These are phyloP conservation scores for Gracilaria caudata DNA, from an alignment of 23 red algal genomes.

Conservation along the genomic window DNA sequence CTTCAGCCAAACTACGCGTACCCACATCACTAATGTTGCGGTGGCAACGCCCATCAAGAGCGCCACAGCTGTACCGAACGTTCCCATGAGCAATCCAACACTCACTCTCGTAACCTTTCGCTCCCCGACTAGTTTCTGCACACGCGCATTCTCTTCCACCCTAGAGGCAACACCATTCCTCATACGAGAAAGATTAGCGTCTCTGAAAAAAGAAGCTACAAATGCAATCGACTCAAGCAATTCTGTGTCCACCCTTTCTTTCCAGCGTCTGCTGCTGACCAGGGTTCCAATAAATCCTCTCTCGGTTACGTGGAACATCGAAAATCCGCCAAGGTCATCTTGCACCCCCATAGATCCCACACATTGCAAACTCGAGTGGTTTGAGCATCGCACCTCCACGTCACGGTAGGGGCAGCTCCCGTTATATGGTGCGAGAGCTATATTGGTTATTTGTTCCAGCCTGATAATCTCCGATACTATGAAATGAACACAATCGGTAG, in stretches of 20 bases:
- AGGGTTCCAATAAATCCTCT: background rate
- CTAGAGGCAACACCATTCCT: background rate
- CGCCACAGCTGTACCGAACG: background rate
- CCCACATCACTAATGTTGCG: background rate
- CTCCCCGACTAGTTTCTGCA: background rate
- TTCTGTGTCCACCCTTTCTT: background rate
- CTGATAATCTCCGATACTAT: background rate
- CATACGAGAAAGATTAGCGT: background rate
- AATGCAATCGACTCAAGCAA: background rate
- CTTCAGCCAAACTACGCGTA: background rate
- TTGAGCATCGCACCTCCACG: background rate
- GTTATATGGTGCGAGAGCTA: background rate
- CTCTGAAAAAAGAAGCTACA: background rate
- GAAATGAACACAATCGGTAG: background rate
- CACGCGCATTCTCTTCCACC: background rate
- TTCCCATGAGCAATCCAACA: background rate
- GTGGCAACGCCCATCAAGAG: background rate
- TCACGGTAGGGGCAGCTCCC: background rate
- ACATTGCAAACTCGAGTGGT: background rate
- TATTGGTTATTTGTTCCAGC: background rate
- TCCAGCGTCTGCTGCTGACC: background rate
- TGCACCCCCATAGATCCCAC: background rate
- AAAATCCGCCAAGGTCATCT: background rate
- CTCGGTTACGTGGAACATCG: background rate
- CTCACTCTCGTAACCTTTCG: background rate